phyloP scores from a whole-genome alignment of 192 early-diverging fungal species.

The Polychytrium aggregatum region DNA sequence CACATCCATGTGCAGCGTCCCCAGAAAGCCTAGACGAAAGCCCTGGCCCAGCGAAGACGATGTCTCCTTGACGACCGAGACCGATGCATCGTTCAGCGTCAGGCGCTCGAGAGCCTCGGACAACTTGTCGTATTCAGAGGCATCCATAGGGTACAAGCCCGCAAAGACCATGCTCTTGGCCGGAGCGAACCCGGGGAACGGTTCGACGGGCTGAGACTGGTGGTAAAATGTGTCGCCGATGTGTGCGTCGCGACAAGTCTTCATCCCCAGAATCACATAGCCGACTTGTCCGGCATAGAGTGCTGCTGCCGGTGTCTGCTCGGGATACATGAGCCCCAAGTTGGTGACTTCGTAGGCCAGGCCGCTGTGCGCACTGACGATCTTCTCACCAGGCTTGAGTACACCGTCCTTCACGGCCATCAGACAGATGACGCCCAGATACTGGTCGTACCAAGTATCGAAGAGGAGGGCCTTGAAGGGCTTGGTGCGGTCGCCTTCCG shows the following conservation, averaged over 20 bases:
- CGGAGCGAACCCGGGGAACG: constrained; percentile 81
- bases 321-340: constrained; percentile 92
- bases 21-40: constrained; percentile 90
- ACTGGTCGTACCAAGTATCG: constrained; percentile 97
- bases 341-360: constrained; percentile 78
- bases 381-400: constrained; percentile 69
- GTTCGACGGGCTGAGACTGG: constrained; percentile 31
- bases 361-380: constrained; percentile 68
- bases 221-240: constrained; percentile 93
- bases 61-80: constrained; percentile 64
- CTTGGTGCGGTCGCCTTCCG: constrained; percentile 44
- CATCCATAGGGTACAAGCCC: constrained; percentile 85
- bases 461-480: constrained; percentile 86
- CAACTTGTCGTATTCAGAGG: constrained; percentile 75
- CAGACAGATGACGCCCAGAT: constrained; percentile 92
- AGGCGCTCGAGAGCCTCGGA: constrained; percentile 86
- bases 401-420: constrained; percentile 79
- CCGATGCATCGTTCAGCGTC: constrained; percentile 91
- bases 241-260: constrained; percentile 79
- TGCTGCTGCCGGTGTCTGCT: constrained; percentile 42
- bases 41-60: constrained; percentile 81
- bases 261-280: constrained; percentile 87
- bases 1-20: constrained; percentile 97
- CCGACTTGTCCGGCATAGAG: constrained; percentile 61
- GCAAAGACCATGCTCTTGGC: constrained; percentile 97